Evolutionary conservation across 306 rosid species (phyloP), one percentile per base, ranked within the genome.

Genomic region (Vicia faba): DNA sequence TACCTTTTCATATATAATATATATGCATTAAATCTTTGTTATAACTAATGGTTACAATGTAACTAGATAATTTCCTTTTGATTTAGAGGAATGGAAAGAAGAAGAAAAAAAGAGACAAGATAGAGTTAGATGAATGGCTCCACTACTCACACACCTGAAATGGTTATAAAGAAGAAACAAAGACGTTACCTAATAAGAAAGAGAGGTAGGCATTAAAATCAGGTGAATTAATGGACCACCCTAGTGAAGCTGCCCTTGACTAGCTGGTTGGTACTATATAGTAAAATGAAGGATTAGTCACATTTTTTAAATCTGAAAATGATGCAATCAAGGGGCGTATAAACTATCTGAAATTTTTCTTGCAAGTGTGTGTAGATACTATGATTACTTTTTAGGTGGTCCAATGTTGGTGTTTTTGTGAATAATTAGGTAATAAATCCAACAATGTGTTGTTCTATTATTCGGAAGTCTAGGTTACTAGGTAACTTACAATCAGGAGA

Each of bases 221-320:
- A 85, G 89, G 87, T 79, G 87, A 11, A 60, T 75, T 73, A 79
- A 68, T 71, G 91, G 88, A 86, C 88, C 91, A 86, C 84, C 40
- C 81, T 81, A 81, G 69, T 46, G 16, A 48, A 61, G 64, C 71
- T 65, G 79, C 72, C 69, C 65, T 84, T 39, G 83, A 74, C 79
- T 72, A 74, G 74, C 66, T 46, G 59, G 80, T 69, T 78, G 72
- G 80, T 74, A 77, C 71, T 65, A 35, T 59, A 38, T 53, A 20
- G 5, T 8, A 33, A 5, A 9, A 60, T 48, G 73, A 59, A 62
- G 63, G 66, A 71, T 65, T 63, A 44, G 57, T 44, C 41, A 70
- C 59, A 61, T 28, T 11, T 25, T 75, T 64, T 7, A 66, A 80
- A 70, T 25, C 69, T 39, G 78, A 69, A 58, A 74, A 71, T 73